These are phyloP conservation scores for Conoideocrella luteorostrata DNA, from an alignment of 2,329 filamentous ascomycete species.

Conservation along the genomic window DNA sequence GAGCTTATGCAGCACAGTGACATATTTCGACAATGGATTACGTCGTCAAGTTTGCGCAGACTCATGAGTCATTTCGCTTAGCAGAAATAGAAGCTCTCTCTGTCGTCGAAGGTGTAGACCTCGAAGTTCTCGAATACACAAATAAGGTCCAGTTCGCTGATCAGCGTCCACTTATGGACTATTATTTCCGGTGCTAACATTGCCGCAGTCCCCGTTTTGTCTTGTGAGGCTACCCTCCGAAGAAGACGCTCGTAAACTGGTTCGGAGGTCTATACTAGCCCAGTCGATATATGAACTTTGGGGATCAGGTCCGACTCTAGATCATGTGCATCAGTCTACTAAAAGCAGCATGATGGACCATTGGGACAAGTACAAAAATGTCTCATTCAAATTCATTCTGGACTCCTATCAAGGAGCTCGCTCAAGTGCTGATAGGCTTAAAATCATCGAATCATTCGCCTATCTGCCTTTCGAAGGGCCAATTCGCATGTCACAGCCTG, in stretches of 20 bases:
- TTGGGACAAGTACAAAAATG: constrained; percentile 59
- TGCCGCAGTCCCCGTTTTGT: constrained; percentile 73
- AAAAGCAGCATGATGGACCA: constrained; percentile 49
- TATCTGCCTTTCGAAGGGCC: constrained; percentile 74
- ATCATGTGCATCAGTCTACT: constrained; percentile 62
- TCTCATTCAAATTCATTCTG: constrained; percentile 76
- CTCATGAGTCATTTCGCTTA: constrained; percentile 83
- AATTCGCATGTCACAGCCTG: constrained; percentile 68
- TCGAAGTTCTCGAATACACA: constrained; percentile 71
- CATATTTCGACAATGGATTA: constrained; percentile 63
- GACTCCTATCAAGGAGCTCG: constrained; percentile 77
- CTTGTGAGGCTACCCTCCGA: constrained; percentile 63
- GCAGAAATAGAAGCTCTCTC: constrained; percentile 81
- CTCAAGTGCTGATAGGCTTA: constrained; percentile 53
- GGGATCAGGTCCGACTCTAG: constrained; percentile 64
- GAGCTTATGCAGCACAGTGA: no score
- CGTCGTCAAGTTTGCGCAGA: constrained; percentile 82
- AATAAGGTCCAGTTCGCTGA: constrained; percentile 60
- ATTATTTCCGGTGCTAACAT: constrained; percentile 13
- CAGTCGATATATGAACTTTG: constrained; percentile 86
- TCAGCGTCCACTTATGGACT: background rate
- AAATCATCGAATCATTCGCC: constrained; percentile 73
- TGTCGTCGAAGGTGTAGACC: constrained; percentile 54
- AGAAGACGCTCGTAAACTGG: constrained; percentile 57
- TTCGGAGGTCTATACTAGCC: constrained; percentile 71